A percentile compares a stretch with the other conserved stretches of the same genome.
phyloP scores from a whole-genome alignment of 345 rosid genomes.

The Orychophragmus violaceus region DNA sequence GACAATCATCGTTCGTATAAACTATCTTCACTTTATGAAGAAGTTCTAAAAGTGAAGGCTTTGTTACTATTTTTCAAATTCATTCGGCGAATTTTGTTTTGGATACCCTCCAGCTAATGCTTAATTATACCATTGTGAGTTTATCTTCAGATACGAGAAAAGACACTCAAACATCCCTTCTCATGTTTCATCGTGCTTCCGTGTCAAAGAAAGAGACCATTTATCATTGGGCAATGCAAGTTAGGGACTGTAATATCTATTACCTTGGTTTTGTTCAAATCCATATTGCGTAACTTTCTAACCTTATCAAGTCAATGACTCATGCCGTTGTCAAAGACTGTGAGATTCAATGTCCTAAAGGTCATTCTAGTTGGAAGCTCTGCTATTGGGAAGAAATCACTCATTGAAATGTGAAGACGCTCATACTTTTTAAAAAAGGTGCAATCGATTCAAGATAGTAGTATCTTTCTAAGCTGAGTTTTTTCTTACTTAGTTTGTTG shows the following conservation, averaged over 20 bases:
- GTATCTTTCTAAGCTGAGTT: background rate
- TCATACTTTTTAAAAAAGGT: background rate
- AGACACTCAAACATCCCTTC: no score
- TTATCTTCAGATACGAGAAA: conserved; percentile 63
- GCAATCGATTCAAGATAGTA: background rate
- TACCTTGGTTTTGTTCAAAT: background rate
- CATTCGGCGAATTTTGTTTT: conserved; percentile 28
- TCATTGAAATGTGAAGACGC: conserved; percentile 35
- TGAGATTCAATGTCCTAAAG: conserved; percentile 72
- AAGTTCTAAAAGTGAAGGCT: conserved; percentile 71
- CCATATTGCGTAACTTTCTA: background rate
- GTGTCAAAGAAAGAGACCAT: no score
- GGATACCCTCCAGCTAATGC: conserved; percentile 49
- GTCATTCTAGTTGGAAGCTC: conserved; percentile 88
- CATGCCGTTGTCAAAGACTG: no score
- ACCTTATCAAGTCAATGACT: background rate
- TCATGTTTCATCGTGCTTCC: no score
- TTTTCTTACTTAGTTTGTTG: background rate
- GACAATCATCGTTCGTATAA: conserved; percentile 72
- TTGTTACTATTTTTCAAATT: background rate
- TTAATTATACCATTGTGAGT: conserved; percentile 51
- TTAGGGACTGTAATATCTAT: background rate
- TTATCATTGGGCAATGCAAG: conserved; percentile 79
- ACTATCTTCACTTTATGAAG: conserved; percentile 77
- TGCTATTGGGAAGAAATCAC: conserved; percentile 61